A percentile compares a stretch with the other conserved stretches of the same genome.
Conservation (phyloP, 352 stramenopile species). For the Stramenopiles sp. region DNA sequence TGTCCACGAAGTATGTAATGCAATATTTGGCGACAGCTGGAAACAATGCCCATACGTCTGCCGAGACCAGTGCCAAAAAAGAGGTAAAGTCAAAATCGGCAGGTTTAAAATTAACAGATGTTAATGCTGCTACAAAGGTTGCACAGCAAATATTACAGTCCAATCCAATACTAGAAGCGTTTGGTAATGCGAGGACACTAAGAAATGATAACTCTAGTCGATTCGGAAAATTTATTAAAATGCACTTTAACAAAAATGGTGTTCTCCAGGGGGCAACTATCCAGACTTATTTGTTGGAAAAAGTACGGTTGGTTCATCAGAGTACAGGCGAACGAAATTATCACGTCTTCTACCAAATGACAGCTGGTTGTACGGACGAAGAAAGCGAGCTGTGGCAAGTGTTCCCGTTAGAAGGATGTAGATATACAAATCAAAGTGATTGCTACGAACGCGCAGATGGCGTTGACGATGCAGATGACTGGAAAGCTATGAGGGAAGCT, state of each 20-base stretch:
- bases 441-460: conserved; percentile 38
- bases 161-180: conserved; percentile 71
- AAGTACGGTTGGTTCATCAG: conserved; percentile 78
- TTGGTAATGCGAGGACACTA: conserved; percentile 86
- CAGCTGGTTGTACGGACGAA: conserved; percentile 42
- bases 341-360: conserved; percentile 92
- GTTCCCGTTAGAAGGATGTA: conserved; percentile 9
- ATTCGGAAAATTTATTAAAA: conserved; percentile 84
- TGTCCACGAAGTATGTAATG: conserved; percentile 89
- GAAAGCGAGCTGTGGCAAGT: conserved; percentile 9
- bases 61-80: not conserved
- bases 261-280: conserved; percentile 46
- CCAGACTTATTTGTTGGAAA: conserved; percentile 85
- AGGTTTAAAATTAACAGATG: not conserved
- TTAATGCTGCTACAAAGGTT: conserved; percentile 23
- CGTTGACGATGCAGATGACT: conserved; percentile 56
- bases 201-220: conserved; percentile 83
- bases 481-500: conserved; percentile 45
- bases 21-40: conserved; percentile 56
- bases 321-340: conserved; percentile 87
- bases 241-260: conserved; percentile 45
- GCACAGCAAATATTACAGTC: conserved; percentile 62
- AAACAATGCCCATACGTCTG: not conserved
- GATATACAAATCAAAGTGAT: conserved; percentile 44
- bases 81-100: not conserved